These are phyloP conservation scores for Microthyrium microscopicum DNA, from an alignment of 2,329 filamentous ascomycete species.

Conservation along the genomic window DNA sequence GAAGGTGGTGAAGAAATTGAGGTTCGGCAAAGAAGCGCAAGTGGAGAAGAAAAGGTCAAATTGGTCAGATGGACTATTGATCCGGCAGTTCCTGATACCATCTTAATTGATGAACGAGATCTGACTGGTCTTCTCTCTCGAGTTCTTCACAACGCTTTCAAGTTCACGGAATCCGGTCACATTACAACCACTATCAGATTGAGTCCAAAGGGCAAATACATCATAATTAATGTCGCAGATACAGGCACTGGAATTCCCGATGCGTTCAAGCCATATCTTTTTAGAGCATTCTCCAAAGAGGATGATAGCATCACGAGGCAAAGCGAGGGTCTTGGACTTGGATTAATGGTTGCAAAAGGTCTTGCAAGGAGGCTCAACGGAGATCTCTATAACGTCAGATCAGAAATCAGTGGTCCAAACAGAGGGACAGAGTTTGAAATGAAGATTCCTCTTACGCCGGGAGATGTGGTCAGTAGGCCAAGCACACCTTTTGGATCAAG, in stretches of 20 bases:
- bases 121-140: conserved; percentile 47
- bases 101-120: conserved; percentile 45
- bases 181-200: conserved; percentile 40
- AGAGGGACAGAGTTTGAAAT: conserved; percentile 55
- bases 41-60: conserved; percentile 28
- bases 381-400: conserved; percentile 46
- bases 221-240: conserved; percentile 46
- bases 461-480: conserved; percentile 32
- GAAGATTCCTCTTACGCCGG: conserved; percentile 41
- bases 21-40: conserved; percentile 26
- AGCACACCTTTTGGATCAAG: conserved; percentile 32
- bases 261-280: conserved; percentile 48
- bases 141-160: conserved; percentile 49
- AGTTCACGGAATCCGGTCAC: conserved; percentile 49
- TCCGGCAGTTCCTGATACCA: conserved; percentile 33
- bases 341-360: conserved; percentile 56
- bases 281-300: conserved; percentile 53
- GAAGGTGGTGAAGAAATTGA: conserved; percentile 32
- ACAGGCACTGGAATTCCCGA: conserved; percentile 53
- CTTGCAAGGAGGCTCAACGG: conserved; percentile 52
- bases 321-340: conserved; percentile 52
- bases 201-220: conserved; percentile 33
- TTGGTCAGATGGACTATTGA: conserved; percentile 34
- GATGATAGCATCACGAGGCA: conserved; percentile 50
- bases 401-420: conserved; percentile 42